Evolutionary conservation across 139 green algal species (phyloP), one percentile per base, ranked within the genome.

Genomic region (Tetradesmus lagerheimii): DNA sequence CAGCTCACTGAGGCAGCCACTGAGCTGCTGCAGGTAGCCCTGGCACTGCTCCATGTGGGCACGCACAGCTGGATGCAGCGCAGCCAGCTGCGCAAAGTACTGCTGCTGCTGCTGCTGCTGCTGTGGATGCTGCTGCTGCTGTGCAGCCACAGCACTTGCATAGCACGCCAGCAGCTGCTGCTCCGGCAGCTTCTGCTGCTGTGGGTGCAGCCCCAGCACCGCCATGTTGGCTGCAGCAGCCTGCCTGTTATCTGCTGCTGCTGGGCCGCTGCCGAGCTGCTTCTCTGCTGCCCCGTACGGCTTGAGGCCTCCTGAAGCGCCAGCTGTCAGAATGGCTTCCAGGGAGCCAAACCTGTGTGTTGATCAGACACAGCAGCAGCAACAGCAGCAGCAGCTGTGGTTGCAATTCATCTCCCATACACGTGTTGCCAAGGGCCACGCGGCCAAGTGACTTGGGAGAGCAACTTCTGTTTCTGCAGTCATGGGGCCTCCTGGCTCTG

Each of bases 51-150:
- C n/a, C 82, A 88, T 79, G 35, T 78, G 82, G 27, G 20, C 23
- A 38, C 34, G 25, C 27, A 39, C 9, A 25, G 82, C 43, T 12
- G 82, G 82, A 18, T 88, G 82, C 20, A 71, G 34, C 34, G 64
- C 38, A 31, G 35, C 38, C 11, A 25, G 4, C 71, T 41, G 31
- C 2, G 71, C 71, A 27, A 25, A 2, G 4, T 20, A 15, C 2
- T 79, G n/a, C 71, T 79, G 71, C 71, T 79, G 71, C 71, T 79
- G 67, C 67, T n/a, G 25, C 34, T 88, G 62, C 64, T 88, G 83
- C 41, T 67, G 25, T 34, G 80, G 62, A 23, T 88, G 83, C 29
- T 66, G 83, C 35, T 67, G 83, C 37, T 64, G 25, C 37, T 12
- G 6, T 25, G 76, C 76, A 41, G 11, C 12, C n/a, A 39, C 78